These are phyloP conservation scores for Heritiera fomes DNA, from an alignment of 345 rosid genomes.

Conservation along the genomic window DNA sequence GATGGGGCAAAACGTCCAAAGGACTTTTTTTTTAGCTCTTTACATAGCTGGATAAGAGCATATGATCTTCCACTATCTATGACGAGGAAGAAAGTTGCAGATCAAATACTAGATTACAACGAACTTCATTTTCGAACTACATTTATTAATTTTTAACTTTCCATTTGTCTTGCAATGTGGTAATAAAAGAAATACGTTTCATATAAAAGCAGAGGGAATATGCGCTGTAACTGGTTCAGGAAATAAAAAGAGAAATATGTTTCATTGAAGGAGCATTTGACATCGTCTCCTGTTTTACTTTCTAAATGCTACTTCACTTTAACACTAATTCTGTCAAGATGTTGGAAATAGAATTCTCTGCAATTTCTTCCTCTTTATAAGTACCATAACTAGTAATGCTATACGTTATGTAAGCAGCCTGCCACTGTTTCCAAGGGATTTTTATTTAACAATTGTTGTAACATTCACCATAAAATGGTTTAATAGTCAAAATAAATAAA, in stretches of 20 bases:
- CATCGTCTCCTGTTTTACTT: neutral
- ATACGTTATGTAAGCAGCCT: neutral
- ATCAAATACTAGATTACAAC: too few species aligned
- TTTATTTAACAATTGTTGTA: too few species aligned
- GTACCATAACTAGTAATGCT: neutral
- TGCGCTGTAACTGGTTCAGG: neutral
- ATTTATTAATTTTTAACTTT: too few species aligned
- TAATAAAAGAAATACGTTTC: neutral
- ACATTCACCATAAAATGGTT: neutral
- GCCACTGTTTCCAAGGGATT: neutral
- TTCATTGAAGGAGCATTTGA: neutral
- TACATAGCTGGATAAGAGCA: too few species aligned
- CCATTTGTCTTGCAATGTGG: too few species aligned
- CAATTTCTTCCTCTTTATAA: neutral
- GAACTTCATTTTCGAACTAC: too few species aligned
- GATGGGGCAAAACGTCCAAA: too few species aligned
- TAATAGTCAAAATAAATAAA: too few species aligned
- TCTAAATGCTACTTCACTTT: neutral
- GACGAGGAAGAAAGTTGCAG: too few species aligned
- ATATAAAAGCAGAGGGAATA: neutral
- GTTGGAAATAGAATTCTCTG: neutral
- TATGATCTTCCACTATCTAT: too few species aligned
- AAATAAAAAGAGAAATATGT: too few species aligned
- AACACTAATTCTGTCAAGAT: neutral
- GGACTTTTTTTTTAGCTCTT: too few species aligned